These are phyloP conservation scores for Colletotrichum truncatum DNA, from an alignment of 2,329 filamentous ascomycete species.

Conservation along the genomic window DNA sequence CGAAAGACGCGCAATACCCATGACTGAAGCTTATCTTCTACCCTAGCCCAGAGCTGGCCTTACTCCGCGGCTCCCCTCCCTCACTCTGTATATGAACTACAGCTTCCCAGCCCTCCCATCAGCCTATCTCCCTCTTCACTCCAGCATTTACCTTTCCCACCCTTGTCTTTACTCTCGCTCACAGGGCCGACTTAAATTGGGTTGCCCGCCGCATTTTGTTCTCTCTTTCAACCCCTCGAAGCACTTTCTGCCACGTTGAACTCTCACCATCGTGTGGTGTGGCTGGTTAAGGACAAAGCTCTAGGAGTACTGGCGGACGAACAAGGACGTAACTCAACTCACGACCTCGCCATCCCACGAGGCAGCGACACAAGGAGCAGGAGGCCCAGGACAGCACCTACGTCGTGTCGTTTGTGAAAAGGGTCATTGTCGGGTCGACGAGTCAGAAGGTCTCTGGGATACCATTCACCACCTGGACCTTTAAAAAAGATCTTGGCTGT, in stretches of 20 bases:
- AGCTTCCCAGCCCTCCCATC: background rate
- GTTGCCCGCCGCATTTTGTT: constrained; percentile 1
- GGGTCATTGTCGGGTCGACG: constrained; percentile 4
- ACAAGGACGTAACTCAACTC: background rate
- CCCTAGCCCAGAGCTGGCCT: constrained; percentile 5
- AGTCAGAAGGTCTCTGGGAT: background rate
- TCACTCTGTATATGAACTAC: constrained; percentile 25
- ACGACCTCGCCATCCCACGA: constrained; percentile 13
- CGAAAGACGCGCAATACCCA: constrained; percentile 24
- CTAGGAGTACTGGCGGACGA: background rate
- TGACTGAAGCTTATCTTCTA: constrained; percentile 24
- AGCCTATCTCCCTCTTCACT: background rate
- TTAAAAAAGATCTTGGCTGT: constrained; percentile 7
- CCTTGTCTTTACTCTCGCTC: constrained; percentile 14
- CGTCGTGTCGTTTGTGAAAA: constrained; percentile 11
- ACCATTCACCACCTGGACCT: background rate
- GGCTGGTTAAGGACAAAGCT: background rate
- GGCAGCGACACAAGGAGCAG: constrained; percentile 4
- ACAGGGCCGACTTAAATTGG: background rate
- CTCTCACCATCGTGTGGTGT: background rate
- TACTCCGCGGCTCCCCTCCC: constrained; percentile 14
- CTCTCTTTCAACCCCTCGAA: background rate
- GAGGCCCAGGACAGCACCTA: background rate
- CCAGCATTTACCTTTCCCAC: background rate
- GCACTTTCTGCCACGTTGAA: background rate